phyloP scores from a whole-genome alignment of 257 asterid genomes.

The Ligustrum vulgare region DNA sequence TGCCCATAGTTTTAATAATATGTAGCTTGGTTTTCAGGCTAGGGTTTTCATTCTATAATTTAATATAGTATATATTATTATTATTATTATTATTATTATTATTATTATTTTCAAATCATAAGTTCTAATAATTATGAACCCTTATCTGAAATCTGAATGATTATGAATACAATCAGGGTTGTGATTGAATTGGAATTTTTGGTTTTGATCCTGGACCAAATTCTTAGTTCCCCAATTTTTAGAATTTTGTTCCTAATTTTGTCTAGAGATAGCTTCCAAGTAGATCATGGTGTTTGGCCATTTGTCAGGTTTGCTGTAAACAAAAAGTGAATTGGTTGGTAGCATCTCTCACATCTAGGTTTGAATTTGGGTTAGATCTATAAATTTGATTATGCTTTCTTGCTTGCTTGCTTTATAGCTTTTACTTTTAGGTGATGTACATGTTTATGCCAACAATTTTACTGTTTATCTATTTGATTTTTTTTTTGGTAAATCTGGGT shows the following conservation, averaged over 20 bases:
- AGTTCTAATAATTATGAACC: neutral
- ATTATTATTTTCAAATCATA: neutral
- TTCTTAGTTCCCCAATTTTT: neutral
- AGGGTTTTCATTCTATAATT: neutral
- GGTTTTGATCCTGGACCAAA: neutral
- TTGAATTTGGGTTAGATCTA: conserved; percentile 56
- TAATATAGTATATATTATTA: too few relatives aligned
- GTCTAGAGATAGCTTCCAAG: neutral
- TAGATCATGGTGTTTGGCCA: neutral
- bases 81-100: neutral
- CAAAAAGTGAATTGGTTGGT: neutral
- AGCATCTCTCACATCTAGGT: conserved; percentile 8
- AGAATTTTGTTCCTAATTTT: neutral
- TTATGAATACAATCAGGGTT: neutral
- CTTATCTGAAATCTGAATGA: neutral
- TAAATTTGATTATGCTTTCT: conserved; percentile 18
- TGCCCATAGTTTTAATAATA: neutral
- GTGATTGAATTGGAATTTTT: neutral
- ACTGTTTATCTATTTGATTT: neutral
- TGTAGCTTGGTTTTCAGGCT: neutral
- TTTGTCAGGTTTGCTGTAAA: conserved; percentile 8
- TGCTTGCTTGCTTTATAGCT: conserved; percentile 12
- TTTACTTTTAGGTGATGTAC: conserved; percentile 1
- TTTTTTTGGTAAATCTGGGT: conserved; percentile 25
- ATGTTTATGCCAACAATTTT: conserved; percentile 6